Conservation (phyloP, 495 filamentous ascomycete species). For the Neurospora sp. region DNA sequence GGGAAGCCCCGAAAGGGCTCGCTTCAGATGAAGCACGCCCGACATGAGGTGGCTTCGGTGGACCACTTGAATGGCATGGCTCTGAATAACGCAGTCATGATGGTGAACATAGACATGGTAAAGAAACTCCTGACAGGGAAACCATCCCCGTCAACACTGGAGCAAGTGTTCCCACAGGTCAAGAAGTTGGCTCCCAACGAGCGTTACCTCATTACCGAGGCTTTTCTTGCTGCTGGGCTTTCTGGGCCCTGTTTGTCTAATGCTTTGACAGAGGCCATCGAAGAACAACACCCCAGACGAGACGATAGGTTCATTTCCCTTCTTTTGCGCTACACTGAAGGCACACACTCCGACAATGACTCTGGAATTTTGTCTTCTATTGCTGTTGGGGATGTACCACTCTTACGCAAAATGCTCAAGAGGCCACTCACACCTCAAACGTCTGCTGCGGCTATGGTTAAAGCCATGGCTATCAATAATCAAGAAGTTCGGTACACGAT, state of each 20-base stretch:
- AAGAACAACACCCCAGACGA: slow-evolving; percentile 27
- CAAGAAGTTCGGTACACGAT: slow-evolving; percentile 25
- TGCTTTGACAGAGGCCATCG: slow-evolving; percentile 32
- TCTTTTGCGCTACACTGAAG: slow-evolving; percentile 32
- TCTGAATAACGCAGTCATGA: slow-evolving; percentile 29
- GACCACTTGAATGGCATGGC: slow-evolving; percentile 34
- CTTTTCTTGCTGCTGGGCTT: slow-evolving; percentile 29
- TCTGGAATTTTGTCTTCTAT: slow-evolving; percentile 31
- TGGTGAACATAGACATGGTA: slow-evolving; percentile 25
- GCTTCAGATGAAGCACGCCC: slow-evolving; percentile 19
- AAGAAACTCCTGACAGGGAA: slow-evolving; percentile 28
- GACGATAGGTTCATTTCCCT: slow-evolving; percentile 35
- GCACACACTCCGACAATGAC: slow-evolving; percentile 36
- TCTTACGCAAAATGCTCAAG: slow-evolving; percentile 28
- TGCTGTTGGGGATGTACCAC: slow-evolving; percentile 21
- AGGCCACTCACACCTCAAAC: slow-evolving; percentile 28
- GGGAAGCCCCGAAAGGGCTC: slow-evolving; percentile 14
- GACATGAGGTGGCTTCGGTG: slow-evolving; percentile 35
- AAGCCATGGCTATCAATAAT: slow-evolving; percentile 27
- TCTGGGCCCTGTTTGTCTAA: slow-evolving; percentile 24
- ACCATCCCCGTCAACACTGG: slow-evolving; percentile 28
- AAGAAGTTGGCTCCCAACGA: slow-evolving; percentile 19
- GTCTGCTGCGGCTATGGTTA: slow-evolving; percentile 22
- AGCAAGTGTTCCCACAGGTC: slow-evolving; percentile 28
- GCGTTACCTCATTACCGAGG: slow-evolving; percentile 30